A percentile compares a stretch with the other conserved stretches of the same genome.
These are phyloP conservation scores for Yarrowia galli DNA, from an alignment of 1,139 yeast species.

Conservation along the genomic window DNA sequence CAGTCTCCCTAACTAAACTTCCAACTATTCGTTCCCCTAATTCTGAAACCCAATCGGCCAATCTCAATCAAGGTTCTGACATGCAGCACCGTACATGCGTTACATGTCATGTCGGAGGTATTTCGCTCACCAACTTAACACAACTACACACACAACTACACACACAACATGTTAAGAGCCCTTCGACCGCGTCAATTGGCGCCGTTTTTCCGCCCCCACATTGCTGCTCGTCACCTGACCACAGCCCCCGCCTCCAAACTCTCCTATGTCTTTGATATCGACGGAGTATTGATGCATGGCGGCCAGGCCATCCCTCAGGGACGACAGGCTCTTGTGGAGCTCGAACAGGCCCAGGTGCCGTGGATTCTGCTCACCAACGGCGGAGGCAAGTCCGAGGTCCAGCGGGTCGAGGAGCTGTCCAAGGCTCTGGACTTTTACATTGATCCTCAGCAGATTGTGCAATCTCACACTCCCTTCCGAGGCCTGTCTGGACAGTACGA, in stretches of 20 bases:
- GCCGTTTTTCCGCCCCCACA: background rate
- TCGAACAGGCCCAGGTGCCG: constrained; percentile 69
- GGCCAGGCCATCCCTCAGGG: constrained; percentile 73
- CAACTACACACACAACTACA: background rate
- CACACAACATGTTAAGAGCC: background rate
- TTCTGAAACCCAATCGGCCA: too few relatives aligned
- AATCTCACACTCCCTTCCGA: constrained; percentile 90
- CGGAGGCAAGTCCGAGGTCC: constrained; percentile 79
- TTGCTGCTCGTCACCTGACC: background rate
- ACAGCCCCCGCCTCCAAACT: constrained; percentile 15
- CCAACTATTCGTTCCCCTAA: too few relatives aligned
- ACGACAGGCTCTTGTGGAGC: constrained; percentile 63
- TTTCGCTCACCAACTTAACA: too few relatives aligned
- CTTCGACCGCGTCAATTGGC: constrained; percentile 1
- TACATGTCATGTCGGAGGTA: too few relatives aligned
- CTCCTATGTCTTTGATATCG: constrained; percentile 56
- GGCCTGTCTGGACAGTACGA: constrained; percentile 62
- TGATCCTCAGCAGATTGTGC: constrained; percentile 68
- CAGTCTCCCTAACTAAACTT: too few relatives aligned
- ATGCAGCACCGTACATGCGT: too few relatives aligned
- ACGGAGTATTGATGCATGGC: constrained; percentile 92
- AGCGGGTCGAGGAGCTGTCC: constrained; percentile 65
- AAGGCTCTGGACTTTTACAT: constrained; percentile 59
- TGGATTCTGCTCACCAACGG: constrained; percentile 90
- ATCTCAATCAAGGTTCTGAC: too few relatives aligned